A percentile compares a stretch with the other conserved stretches of the same genome.
phyloP scores from a whole-genome alignment of 495 filamentous ascomycete species.

The Xylaria intraflava region DNA sequence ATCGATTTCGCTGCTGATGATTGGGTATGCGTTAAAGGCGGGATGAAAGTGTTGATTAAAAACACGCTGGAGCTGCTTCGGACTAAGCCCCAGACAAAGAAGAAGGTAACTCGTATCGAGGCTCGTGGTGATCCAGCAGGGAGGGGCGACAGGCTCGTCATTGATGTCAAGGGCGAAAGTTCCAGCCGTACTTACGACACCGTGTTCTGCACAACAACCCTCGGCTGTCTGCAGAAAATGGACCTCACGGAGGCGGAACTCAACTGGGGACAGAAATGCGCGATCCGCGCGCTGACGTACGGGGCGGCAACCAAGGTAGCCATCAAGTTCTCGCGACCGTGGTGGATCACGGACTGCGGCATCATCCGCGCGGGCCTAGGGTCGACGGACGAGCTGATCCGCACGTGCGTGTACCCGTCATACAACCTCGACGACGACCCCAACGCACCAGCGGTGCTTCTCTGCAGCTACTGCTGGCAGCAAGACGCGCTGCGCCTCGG shows the following conservation, averaged over 20 bases:
- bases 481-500: slow-evolving; percentile 37
- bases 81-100: slow-evolving; percentile 12
- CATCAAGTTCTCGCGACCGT: slow-evolving; percentile 26
- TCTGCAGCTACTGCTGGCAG: slow-evolving; percentile 39
- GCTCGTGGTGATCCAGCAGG: too few relatives aligned
- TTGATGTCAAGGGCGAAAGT: not conserved
- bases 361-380: slow-evolving; percentile 20
- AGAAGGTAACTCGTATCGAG: slow-evolving; percentile 18
- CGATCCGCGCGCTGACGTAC: slow-evolving; percentile 26
- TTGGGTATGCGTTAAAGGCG: slow-evolving; percentile 21
- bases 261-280: slow-evolving; percentile 15
- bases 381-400: slow-evolving; percentile 31
- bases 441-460: slow-evolving; percentile 29
- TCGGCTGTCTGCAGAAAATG: slow-evolving; percentile 25
- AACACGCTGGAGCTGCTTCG: slow-evolving; percentile 10
- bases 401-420: slow-evolving; percentile 40
- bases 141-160: slow-evolving; percentile 13
- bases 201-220: slow-evolving; percentile 26
- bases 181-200: slow-evolving; percentile 14
- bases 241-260: slow-evolving; percentile 19
- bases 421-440: slow-evolving; percentile 26
- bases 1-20: slow-evolving; percentile 12
- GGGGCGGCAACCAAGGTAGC: slow-evolving; percentile 28
- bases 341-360: slow-evolving; percentile 25
- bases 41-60: slow-evolving; percentile 14